A percentile compares a stretch with the other conserved stretches of the same genome.
phyloP scores from a whole-genome alignment of 768 basidiomycete species.

The Tulasnella sp. region DNA sequence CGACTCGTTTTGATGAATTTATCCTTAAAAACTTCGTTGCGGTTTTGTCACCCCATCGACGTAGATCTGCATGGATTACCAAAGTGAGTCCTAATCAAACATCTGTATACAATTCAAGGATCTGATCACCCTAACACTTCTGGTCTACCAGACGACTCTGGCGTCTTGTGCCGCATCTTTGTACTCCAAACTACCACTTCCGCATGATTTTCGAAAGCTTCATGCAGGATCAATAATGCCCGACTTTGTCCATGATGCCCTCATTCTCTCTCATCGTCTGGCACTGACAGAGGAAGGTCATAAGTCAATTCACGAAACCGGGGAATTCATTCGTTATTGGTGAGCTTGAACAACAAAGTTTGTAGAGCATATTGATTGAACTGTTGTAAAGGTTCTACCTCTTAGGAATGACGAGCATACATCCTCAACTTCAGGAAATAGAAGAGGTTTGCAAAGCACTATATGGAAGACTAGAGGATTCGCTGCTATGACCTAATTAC shows the following conservation, averaged over 20 bases:
- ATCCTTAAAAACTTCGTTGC: neutral
- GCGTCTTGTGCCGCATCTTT: constrained; percentile 19
- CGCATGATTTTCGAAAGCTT: constrained; percentile 18
- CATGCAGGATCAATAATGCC: constrained; percentile 1
- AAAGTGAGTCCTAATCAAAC: no score
- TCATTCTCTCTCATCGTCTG: constrained; percentile 17
- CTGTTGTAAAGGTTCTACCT: constrained; percentile 20
- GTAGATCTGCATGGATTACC: no score
- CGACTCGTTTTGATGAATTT: neutral
- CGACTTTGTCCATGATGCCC: constrained; percentile 17
- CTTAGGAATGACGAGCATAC: constrained; percentile 14
- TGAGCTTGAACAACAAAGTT: neutral
- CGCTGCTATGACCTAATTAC: constrained; percentile 17
- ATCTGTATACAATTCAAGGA: no score
- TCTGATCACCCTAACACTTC: neutral
- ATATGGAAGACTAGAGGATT: constrained; percentile 21
- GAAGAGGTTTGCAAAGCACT: constrained; percentile 19
- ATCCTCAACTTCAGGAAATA: constrained; percentile 10
- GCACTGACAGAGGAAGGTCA: constrained; percentile 19
- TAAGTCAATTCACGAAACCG: constrained; percentile 9
- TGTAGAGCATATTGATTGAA: neutral
- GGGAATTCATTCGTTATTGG: constrained; percentile 18
- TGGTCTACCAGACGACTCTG: constrained; percentile 8
- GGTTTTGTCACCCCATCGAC: neutral
- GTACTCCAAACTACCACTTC: constrained; percentile 20